Conservation (phyloP, 2,329 filamentous ascomycete genomes). For the Dactylellina cionopaga region DNA sequence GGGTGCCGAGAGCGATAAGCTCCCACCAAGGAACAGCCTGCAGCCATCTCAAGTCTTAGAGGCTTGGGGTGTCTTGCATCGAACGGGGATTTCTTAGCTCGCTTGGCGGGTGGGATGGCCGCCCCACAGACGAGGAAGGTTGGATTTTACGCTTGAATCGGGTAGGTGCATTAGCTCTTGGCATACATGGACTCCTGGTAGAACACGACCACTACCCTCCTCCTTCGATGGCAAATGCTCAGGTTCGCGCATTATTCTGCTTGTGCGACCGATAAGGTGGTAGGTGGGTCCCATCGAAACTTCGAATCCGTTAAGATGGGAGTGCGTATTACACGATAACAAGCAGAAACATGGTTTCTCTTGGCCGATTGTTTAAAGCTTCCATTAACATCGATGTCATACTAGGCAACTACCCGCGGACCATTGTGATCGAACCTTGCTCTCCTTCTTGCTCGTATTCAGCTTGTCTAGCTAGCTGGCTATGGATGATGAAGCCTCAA, state of each 20-base stretch:
- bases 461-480: not conserved
- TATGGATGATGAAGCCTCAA: not conserved
- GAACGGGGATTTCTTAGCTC: slow-evolving; percentile 26
- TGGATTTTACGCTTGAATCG: slow-evolving; percentile 40
- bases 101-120: slow-evolving; percentile 40
- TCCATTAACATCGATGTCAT: slow-evolving; percentile 45
- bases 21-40: slow-evolving; percentile 15
- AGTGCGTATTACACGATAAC: slow-evolving; percentile 18
- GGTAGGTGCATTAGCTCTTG: slow-evolving; percentile 50
- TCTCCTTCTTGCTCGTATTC: not conserved
- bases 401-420: slow-evolving; percentile 47
- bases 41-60: not conserved
- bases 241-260: slow-evolving; percentile 6
- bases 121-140: slow-evolving; percentile 50
- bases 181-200: slow-evolving; percentile 25
- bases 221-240: not conserved
- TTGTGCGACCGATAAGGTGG: slow-evolving; percentile 30
- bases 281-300: not conserved
- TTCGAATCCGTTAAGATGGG: not conserved
- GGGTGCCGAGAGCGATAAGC: slow-evolving; percentile 17
- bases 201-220: not conserved
- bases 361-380: slow-evolving; percentile 42
- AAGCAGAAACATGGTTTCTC: slow-evolving; percentile 19
- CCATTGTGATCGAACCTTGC: slow-evolving; percentile 6
- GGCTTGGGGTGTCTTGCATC: slow-evolving; percentile 2